Conservation (phyloP, 2,329 filamentous ascomycete genomes). For the Tothia fuscella region DNA sequence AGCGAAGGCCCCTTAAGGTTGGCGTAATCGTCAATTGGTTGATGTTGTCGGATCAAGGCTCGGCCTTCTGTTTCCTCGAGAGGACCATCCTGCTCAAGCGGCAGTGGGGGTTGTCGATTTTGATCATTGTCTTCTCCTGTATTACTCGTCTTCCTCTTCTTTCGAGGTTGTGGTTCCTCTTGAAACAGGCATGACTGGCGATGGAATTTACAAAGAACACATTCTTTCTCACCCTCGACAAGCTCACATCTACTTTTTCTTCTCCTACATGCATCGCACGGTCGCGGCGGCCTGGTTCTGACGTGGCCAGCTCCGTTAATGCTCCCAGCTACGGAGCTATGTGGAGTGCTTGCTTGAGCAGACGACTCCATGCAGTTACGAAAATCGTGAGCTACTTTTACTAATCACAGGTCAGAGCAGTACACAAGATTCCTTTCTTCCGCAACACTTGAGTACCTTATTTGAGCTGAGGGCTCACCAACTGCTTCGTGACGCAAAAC, state of each 20-base stretch:
- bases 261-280: slow-evolving; percentile 56
- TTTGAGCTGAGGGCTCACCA: too few relatives aligned
- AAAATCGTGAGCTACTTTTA: neutral
- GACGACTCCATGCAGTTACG: neutral
- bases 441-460: too few relatives aligned
- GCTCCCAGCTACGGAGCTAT: neutral
- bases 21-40: slow-evolving; percentile 21
- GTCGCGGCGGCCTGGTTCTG: slow-evolving; percentile 25
- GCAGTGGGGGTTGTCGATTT: slow-evolving; percentile 11
- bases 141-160: slow-evolving; percentile 5
- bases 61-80: neutral
- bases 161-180: slow-evolving; percentile 40
- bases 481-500: too few relatives aligned
- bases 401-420: too few relatives aligned
- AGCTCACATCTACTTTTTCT: slow-evolving; percentile 56
- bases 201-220: slow-evolving; percentile 54
- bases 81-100: slow-evolving; percentile 11
- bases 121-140: neutral
- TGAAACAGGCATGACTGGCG: slow-evolving; percentile 56
- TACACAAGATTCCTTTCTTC: too few relatives aligned
- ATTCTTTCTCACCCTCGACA: slow-evolving; percentile 51
- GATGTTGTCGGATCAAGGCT: slow-evolving; percentile 17
- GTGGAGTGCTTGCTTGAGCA: neutral
- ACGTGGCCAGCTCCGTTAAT: too few relatives aligned
- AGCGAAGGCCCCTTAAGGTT: slow-evolving; percentile 23